phyloP scores from a whole-genome alignment of 495 filamentous ascomycete species.

The Cairneyella variabilis region DNA sequence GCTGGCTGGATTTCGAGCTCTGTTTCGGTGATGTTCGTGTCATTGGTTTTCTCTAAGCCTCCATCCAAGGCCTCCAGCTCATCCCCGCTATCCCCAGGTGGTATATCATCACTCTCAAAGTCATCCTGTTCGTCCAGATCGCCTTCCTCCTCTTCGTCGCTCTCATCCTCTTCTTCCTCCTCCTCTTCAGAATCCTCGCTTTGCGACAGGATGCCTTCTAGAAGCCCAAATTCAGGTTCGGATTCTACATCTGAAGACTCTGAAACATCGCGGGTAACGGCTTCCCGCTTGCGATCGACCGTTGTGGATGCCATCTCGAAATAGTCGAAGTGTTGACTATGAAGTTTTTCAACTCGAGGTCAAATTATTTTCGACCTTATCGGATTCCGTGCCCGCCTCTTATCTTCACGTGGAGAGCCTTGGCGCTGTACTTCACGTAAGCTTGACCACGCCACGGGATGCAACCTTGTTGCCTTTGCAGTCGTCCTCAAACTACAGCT shows the following conservation, averaged over 20 bases:
- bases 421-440: too few relatives aligned
- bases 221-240: conserved; percentile 63
- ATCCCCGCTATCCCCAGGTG: conserved; percentile 45
- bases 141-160: conserved; percentile 47
- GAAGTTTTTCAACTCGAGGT: conserved; percentile 2
- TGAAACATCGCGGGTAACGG: conserved; percentile 20
- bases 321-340: conserved; percentile 1
- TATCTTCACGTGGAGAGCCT: conserved; percentile 28
- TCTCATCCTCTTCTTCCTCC: conserved; percentile 34
- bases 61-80: conserved; percentile 15
- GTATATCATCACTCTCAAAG: conserved; percentile 54
- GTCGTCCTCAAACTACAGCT: background rate
- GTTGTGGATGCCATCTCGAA: conserved; percentile 24
- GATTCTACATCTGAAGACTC: conserved; percentile 37
- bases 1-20: conserved; percentile 23
- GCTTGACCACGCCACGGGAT: too few relatives aligned
- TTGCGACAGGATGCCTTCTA: conserved; percentile 62
- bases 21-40: conserved; percentile 24
- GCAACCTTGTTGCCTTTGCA: background rate
- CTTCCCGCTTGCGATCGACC: conserved; percentile 27
- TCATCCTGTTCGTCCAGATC: conserved; percentile 42
- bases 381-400: background rate
- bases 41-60: conserved; percentile 29
- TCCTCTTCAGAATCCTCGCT: conserved; percentile 47
- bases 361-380: background rate